A percentile compares a stretch with the other conserved stretches of the same genome.
These are phyloP conservation scores for Pseudopithomyces chartarum DNA, from an alignment of 2,329 filamentous ascomycete genomes.

Conservation along the genomic window DNA sequence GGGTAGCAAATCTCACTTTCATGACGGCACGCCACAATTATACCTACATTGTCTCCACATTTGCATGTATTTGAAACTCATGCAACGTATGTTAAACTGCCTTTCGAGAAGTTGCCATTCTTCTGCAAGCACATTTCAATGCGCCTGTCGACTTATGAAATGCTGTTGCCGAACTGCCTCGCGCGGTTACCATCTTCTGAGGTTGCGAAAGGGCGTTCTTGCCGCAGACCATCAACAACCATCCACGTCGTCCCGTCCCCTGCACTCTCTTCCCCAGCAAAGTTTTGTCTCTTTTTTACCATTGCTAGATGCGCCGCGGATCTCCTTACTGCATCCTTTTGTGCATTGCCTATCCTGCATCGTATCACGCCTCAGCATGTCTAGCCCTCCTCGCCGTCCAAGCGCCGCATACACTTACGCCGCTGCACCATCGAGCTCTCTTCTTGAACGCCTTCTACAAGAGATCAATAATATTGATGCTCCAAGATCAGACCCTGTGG, in stretches of 20 bases:
- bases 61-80: not conserved
- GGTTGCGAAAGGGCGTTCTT: not conserved
- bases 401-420: slow-evolving; percentile 8
- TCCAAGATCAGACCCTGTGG: not conserved
- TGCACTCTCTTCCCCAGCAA: not conserved
- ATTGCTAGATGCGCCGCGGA: slow-evolving; percentile 11
- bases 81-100: not conserved
- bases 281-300: slow-evolving; percentile 10
- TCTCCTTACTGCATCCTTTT: slow-evolving; percentile 22
- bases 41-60: not conserved
- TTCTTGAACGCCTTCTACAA: slow-evolving; percentile 33
- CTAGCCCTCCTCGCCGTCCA: slow-evolving; percentile 24
- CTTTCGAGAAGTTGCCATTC: not conserved
- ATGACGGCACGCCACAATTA: slow-evolving; percentile 22
- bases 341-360: slow-evolving; percentile 24
- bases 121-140: not conserved
- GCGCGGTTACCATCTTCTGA: not conserved
- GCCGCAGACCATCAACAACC: not conserved
- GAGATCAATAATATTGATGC: slow-evolving; percentile 25
- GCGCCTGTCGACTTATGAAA: not conserved
- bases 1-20: slow-evolving; percentile 30
- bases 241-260: slow-evolving; percentile 4
- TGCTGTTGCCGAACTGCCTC: not conserved
- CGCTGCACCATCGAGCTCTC: slow-evolving; percentile 19
- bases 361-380: slow-evolving; percentile 28